A percentile compares a stretch with the other conserved stretches of the same genome.
Conservation (phyloP, 352 stramenopile genomes). For the Globisporangium uncinulatum region DNA sequence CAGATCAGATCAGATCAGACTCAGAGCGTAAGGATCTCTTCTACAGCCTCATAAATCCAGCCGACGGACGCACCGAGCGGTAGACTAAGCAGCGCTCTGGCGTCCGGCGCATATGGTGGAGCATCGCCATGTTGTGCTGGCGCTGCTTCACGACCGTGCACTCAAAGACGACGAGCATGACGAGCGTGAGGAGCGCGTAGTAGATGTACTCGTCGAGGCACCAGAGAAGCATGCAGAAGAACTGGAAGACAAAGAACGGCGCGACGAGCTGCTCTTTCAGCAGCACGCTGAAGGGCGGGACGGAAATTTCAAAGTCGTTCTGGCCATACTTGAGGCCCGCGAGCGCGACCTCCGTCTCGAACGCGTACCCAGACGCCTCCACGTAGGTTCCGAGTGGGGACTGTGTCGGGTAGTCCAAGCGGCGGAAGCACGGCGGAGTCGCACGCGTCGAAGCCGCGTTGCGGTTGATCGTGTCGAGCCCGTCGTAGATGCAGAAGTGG, state of each 20-base stretch:
- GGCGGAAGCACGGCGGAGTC: conserved; percentile 22
- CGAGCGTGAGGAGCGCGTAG: conserved; percentile 94
- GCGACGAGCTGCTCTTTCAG: conserved; percentile 92
- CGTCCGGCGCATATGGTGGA: conserved; percentile 79
- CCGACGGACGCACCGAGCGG: conserved; percentile 17
- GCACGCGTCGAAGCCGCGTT: background rate
- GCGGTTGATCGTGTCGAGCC: conserved; percentile 19
- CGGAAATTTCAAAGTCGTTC: conserved; percentile 87
- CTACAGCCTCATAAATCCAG: too few species aligned
- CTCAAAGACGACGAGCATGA: conserved; percentile 94
- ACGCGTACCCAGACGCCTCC: conserved; percentile 14
- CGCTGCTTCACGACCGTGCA: conserved; percentile 89
- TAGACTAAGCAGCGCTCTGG: conserved; percentile 77
- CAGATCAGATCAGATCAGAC: background rate
- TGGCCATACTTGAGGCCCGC: conserved; percentile 33
- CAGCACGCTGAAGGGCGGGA: conserved; percentile 79
- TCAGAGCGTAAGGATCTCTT: too few species aligned
- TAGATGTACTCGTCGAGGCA: conserved; percentile 97
- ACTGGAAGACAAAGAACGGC: conserved; percentile 98
- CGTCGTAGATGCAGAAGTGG: conserved; percentile 58
- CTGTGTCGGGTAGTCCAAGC: conserved; percentile 41
- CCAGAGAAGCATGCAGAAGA: conserved; percentile 95
- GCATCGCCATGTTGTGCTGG: conserved; percentile 80
- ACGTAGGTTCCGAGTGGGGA: conserved; percentile 21
- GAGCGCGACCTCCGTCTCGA: conserved; percentile 10